Evolutionary conservation across 1,139 yeast genomes (phyloP).

Genomic region (Hansenula lynferdii): DNA sequence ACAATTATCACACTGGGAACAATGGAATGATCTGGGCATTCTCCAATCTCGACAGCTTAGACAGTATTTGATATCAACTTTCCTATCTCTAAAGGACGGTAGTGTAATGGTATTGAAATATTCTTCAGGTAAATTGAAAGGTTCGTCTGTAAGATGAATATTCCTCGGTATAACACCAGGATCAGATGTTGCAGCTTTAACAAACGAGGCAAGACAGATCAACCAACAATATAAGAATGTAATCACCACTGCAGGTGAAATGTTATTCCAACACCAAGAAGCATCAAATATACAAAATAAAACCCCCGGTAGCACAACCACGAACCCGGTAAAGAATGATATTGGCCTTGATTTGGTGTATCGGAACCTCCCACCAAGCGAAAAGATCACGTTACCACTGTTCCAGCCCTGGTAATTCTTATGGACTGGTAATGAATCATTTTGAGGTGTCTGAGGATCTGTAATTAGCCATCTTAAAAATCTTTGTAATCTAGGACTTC

Average conservation of each 20-base stretch:
- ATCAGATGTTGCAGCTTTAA: constrained; percentile 55
- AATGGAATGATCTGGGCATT: constrained; percentile 69
- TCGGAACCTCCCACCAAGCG: constrained; percentile 63
- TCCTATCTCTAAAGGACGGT: constrained; percentile 34
- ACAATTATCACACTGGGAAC: constrained; percentile 64
- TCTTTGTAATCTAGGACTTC: not conserved
- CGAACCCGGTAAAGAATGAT: constrained; percentile 30
- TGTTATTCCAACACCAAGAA: constrained; percentile 50
- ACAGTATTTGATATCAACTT: constrained; percentile 49
- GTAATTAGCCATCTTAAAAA: constrained; percentile 10
- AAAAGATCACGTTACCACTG: constrained; percentile 37
- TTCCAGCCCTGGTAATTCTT: constrained; percentile 37
- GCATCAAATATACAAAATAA: constrained; percentile 49
- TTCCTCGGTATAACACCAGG: constrained; percentile 74
- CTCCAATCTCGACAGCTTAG: constrained; percentile 60
- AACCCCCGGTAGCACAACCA: constrained; percentile 43
- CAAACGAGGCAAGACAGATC: constrained; percentile 40
- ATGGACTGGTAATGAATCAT: not conserved
- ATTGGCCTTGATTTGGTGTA: constrained; percentile 33
- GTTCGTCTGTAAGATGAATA: constrained; percentile 48
- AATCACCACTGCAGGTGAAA: constrained; percentile 55
- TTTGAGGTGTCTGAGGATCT: constrained; percentile 2
- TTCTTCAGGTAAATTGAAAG: constrained; percentile 49
- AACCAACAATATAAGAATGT: constrained; percentile 57
- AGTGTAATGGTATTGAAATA: constrained; percentile 53